These are phyloP conservation scores for Citrus hindsii DNA, from an alignment of 345 rosid species.

Conservation along the genomic window DNA sequence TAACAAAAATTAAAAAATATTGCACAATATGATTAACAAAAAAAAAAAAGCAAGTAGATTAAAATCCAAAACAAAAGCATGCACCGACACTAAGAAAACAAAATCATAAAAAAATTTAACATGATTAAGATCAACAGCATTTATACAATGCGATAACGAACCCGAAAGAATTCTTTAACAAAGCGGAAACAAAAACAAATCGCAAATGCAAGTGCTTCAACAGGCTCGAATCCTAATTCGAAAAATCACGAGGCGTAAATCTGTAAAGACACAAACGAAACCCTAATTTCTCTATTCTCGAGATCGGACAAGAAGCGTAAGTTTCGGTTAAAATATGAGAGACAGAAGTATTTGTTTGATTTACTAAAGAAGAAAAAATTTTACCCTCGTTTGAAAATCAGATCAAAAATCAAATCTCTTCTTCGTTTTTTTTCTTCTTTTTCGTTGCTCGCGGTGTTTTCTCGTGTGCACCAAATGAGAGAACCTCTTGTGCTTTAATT, in stretches of 20 bases:
- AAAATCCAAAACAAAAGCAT: not conserved
- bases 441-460: not conserved
- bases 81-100: not conserved
- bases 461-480: not conserved
- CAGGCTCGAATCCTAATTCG: not conserved
- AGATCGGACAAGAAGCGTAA: slow-evolving; percentile 2
- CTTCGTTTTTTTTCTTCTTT: not conserved
- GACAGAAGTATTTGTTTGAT: not conserved
- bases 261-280: not conserved
- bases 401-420: slow-evolving; percentile 3
- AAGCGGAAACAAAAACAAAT: not conserved
- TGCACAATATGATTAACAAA: not conserved
- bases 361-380: not conserved
- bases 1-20: not conserved
- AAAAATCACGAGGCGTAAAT: not conserved
- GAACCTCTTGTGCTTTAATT: not conserved
- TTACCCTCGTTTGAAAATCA: slow-evolving; percentile 1
- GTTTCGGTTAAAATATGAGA: not conserved
- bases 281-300: not conserved
- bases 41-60: not conserved
- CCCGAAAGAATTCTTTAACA: no score
- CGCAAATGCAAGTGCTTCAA: not conserved
- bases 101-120: not conserved
- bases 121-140: not conserved
- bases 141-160: not conserved